Percentiles rank a stretch among this genome's conserved stretches.
These are phyloP conservation scores for Allantophomopsis lycopodina DNA, from an alignment of 2,329 filamentous ascomycete genomes.

Conservation along the genomic window DNA sequence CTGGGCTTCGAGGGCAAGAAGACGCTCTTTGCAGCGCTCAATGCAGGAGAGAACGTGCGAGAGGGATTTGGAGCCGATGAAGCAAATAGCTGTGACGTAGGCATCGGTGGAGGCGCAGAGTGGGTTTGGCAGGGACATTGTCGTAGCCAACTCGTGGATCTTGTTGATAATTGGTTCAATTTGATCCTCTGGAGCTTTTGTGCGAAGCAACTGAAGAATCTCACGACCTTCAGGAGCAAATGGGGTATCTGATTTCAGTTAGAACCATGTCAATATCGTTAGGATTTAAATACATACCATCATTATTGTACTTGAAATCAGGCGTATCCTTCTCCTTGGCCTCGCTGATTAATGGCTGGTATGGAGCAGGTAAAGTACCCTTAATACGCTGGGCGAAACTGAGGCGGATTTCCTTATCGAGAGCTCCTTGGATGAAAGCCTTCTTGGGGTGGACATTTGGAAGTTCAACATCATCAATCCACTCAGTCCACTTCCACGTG, in stretches of 20 bases:
- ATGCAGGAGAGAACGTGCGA: conserved; percentile 94
- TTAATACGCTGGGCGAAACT: conserved; percentile 95
- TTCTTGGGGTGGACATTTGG: conserved; percentile 74
- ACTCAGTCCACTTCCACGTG: conserved; percentile 98
- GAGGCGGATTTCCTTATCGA: conserved; percentile 94
- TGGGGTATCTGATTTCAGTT: conserved; percentile 44
- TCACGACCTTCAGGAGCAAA: conserved; percentile 78
- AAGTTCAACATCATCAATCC: conserved; percentile 74
- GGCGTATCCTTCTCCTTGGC: conserved; percentile 94
- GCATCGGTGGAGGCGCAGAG: conserved; percentile 82
- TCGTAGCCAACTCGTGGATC: conserved; percentile 67
- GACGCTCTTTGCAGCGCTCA: conserved; percentile 81
- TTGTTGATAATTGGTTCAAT: conserved; percentile 69
- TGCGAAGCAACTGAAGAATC: conserved; percentile 63
- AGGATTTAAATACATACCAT: conserved; percentile 38
- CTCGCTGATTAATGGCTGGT: conserved; percentile 66
- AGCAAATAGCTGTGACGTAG: conserved; percentile 87
- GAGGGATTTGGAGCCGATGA: conserved; percentile 86
- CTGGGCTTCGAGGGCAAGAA: conserved; percentile 63
- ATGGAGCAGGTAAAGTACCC: conserved; percentile 76
- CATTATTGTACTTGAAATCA: conserved; percentile 77
- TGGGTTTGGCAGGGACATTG: conserved; percentile 56
- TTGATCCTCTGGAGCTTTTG: conserved; percentile 75
- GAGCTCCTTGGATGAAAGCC: conserved; percentile 77
- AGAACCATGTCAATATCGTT: conserved; percentile 7